Base-by-base conservation (phyloP, 2,329 filamentous ascomycete species). In the Keithomyces neogunnii region DNA sequence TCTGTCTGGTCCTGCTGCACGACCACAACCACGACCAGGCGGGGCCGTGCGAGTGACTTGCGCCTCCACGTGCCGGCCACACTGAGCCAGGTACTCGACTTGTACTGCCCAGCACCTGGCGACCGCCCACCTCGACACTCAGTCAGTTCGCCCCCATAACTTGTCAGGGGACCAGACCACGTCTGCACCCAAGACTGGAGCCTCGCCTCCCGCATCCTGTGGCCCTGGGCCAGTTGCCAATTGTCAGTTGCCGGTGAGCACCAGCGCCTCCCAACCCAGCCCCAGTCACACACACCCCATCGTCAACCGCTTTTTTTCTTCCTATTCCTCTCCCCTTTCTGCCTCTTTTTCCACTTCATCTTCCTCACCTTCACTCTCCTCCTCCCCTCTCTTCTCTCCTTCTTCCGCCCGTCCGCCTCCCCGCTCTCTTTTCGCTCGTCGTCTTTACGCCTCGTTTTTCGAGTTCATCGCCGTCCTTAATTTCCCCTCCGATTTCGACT, bases 261-360 rank as follows among this genome's bases (percentile, higher is more conserved):
- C n/a, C 4, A 40, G 38, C 9, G 38, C 38, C 38, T 26, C n/a
- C 13, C 5, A 5, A 2, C 38, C 38, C 8, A 30, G 30, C 29
- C 32, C 49, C 33, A 43, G 33, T 31, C 48, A 36, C 53, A 58
- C 62, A 55, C 60, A 57, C 55, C 50, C 55, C 52, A 53, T 46
- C 51, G 48, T 50, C 30, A 48, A 42, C 40, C 45, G 39, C 36
- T 48, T 47, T 53, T 42, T 30, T 42, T 63, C 58, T 59, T 60
- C 56, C 62, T 60, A 58, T 58, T 60, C 58, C 60, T 57, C 58
- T 60, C 56, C 60, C 57, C 55, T 58, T 57, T 58, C 38, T 36
- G 13, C 28, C 26, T 46, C 44, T 32, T 9, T 19, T 43, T 45
- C 40, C 48, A 33, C 51, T 30, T 43, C 43, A 42, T 38, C 54